A percentile compares a stretch with the other conserved stretches of the same genome.
Evolutionary conservation across 129 eudicot genomes (phyloP).

Genomic region (Saussurea involucrata): DNA sequence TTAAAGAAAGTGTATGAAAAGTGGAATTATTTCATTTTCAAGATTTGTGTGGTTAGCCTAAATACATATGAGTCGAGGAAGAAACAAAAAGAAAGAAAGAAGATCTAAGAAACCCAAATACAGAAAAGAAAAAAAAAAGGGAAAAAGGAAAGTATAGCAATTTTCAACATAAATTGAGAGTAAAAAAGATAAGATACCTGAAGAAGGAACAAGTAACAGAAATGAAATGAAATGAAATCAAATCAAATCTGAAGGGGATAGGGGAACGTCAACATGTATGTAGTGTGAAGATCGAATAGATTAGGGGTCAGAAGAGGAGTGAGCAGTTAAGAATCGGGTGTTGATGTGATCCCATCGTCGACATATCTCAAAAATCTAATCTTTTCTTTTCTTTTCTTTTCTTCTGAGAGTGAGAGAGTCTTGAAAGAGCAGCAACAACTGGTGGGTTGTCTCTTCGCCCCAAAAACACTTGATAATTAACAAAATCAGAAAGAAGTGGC

Average conservation of each 20-base stretch:
- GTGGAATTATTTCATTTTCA: not conserved
- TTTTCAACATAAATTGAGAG: not conserved
- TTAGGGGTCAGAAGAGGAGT: slow-evolving; percentile 5
- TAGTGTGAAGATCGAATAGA: not conserved
- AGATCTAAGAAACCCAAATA: not conserved
- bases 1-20: not conserved
- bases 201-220: not conserved
- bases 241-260: slow-evolving; percentile 17
- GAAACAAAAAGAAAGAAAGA: not conserved
- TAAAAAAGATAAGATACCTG: not conserved
- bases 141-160: not conserved
- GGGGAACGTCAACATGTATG: slow-evolving; percentile 28
- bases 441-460: slow-evolving; percentile 36
- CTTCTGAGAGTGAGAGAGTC: not conserved
- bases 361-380: slow-evolving; percentile 2
- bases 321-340: slow-evolving; percentile 14
- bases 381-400: not conserved
- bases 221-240: too few species aligned
- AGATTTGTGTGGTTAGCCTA: not conserved
- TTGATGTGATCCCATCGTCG: slow-evolving; percentile 36
- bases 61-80: not conserved
- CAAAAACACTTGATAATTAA: not conserved
- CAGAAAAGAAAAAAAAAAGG: not conserved
- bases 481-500: not conserved
- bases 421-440: slow-evolving; percentile 44